A percentile compares a stretch with the other conserved stretches of the same genome.
Evolutionary conservation across 2,329 filamentous ascomycete genomes (phyloP).

Genomic region (Torrubiella hemipterigena): DNA sequence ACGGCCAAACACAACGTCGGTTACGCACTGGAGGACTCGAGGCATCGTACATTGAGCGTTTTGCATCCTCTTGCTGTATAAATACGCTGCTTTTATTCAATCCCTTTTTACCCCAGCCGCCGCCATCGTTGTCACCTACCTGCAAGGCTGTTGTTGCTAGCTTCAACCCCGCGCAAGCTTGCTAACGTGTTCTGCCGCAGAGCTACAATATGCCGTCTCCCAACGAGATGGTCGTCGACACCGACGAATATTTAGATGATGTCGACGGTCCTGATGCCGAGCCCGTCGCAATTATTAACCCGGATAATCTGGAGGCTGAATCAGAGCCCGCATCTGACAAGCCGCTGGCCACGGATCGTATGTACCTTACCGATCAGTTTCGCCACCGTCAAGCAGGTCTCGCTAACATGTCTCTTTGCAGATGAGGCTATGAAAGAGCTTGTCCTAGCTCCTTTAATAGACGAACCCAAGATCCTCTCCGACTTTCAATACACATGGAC

Average conservation of each 20-base stretch:
- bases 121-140: no score
- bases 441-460: conserved; percentile 57
- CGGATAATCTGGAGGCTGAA: conserved; percentile 37
- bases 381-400: conserved; percentile 3
- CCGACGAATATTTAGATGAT: conserved; percentile 41
- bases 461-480: conserved; percentile 69
- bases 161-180: not conserved
- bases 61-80: no score
- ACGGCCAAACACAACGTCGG: no score
- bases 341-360: conserved; percentile 41
- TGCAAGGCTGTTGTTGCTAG: no score
- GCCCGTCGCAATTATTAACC: conserved; percentile 40
- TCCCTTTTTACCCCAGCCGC: no score
- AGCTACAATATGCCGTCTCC: conserved; percentile 43
- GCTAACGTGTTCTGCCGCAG: conserved; percentile 20
- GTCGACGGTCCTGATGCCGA: conserved; percentile 37
- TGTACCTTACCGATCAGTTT: conserved; percentile 14
- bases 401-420: conserved; percentile 21
- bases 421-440: conserved; percentile 77
- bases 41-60: no score
- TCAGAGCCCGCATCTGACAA: conserved; percentile 33
- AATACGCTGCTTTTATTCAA: no score
- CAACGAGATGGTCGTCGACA: conserved; percentile 44
- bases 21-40: no score
- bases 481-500: conserved; percentile 77